Base-by-base conservation (phyloP, 148 eudicot genomes). In the Beta vulgaris region DNA sequence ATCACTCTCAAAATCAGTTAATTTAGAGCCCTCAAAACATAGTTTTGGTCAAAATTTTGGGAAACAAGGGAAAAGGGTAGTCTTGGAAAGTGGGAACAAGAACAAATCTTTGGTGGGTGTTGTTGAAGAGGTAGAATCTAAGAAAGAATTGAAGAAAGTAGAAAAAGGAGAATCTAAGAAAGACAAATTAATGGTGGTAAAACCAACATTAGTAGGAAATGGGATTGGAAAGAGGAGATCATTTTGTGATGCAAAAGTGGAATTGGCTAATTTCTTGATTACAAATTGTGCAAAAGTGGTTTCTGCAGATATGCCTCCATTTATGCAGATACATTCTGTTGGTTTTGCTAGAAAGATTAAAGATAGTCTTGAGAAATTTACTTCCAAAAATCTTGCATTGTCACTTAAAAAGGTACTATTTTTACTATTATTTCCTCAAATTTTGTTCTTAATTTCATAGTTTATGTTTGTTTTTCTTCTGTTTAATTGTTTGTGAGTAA, bases 351-450 rank as follows among this genome's bases (percentile, higher is more conserved):
- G 98, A 81, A 91, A 92, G 76, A 74, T 90, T 48, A 77, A 77
- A 81, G 98, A 94, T 84, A 94, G 98, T 77, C 78, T 94, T 81
- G 98, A 94, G 75, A 94, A 91, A 77, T 94, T 94, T 85, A 87
- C 90, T 75, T 85, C 97, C 71, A 94, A 82, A 64, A 73, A 85
- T 69, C 97, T 94, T 77, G 98, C 97, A 65, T 83, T 80, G 13
- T 82, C 93, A 44, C 97, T 94, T n/a, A 94, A 94, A 84, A 94
- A 89, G 98, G 98, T 94, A 78, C 18, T 48, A 78, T 12, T 48
- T 0, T 0, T 66, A 4, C 15, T 55, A 29, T 46, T 32, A 57
- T 19, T 43, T 19, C 26, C 9, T 15, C n/a, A n/a, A n/a, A n/a
- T n/a, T n/a, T n/a, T n/a, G n/a, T 76, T 10, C 4, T 59, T 35